Evolutionary conservation across 1,139 yeast species (phyloP).

Genomic region (Hyphopichia khmerensis): DNA sequence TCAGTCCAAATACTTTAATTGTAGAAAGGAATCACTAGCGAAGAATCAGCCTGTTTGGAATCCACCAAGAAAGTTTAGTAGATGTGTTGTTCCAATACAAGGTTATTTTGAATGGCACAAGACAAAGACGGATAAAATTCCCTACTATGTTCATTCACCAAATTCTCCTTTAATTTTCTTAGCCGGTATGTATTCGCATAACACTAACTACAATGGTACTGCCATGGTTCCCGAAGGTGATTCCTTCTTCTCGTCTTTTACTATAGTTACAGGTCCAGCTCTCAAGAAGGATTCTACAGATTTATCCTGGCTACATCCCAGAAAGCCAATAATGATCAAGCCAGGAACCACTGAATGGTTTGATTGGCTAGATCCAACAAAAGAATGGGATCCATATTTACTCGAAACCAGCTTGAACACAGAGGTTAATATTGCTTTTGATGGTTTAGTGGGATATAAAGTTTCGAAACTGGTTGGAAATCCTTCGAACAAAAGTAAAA

Average conservation of each 20-base stretch:
- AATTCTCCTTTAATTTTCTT: slow-evolving; percentile 55
- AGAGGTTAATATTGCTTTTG: slow-evolving; percentile 38
- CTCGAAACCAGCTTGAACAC: slow-evolving; percentile 39
- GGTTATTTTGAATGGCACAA: slow-evolving; percentile 87
- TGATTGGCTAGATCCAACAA: slow-evolving; percentile 58
- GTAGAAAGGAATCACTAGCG: slow-evolving; percentile 56
- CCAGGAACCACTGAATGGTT: slow-evolving; percentile 59
- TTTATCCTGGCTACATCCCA: slow-evolving; percentile 65
- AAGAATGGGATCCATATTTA: slow-evolving; percentile 35
- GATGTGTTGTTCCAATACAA: slow-evolving; percentile 75
- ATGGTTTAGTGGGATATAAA: slow-evolving; percentile 47
- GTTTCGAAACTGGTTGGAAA: slow-evolving; percentile 71
- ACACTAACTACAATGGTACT: slow-evolving; percentile 28
- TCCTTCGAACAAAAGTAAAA: slow-evolving; percentile 46
- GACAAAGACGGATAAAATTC: slow-evolving; percentile 42
- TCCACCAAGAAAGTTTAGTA: slow-evolving; percentile 28
- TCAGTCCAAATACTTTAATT: slow-evolving; percentile 52
- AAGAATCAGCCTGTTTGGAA: slow-evolving; percentile 52
- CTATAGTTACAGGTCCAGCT: slow-evolving; percentile 76
- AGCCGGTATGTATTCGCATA: slow-evolving; percentile 69
- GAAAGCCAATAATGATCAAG: slow-evolving; percentile 73
- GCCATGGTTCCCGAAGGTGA: slow-evolving; percentile 21
- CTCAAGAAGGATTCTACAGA: slow-evolving; percentile 40
- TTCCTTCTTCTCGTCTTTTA: slow-evolving; percentile 49
- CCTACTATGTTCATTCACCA: slow-evolving; percentile 63